Percentiles rank a stretch among this genome's conserved stretches.
phyloP scores from a whole-genome alignment of 2,329 filamentous ascomycete genomes.

The Lomentospora prolificans region DNA sequence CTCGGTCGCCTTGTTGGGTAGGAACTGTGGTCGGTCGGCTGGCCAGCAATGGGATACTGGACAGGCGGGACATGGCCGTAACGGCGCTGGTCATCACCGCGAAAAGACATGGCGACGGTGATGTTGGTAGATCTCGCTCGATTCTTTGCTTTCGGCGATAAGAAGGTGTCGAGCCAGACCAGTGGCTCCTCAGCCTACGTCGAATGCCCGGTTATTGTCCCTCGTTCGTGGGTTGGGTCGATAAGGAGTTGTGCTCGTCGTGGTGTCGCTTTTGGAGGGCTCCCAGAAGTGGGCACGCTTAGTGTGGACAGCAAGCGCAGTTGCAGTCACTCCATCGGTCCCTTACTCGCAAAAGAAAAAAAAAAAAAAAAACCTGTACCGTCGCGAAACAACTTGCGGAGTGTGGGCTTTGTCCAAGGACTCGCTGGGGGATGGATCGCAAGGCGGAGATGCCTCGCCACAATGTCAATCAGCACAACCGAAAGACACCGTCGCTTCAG shows the following conservation, averaged over 20 bases:
- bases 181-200: neutral
- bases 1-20: slow-evolving; percentile 43
- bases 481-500: neutral
- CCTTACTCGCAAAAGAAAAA: neutral
- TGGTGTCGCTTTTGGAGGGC: neutral
- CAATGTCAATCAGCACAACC: neutral
- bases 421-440: neutral
- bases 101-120: slow-evolving; percentile 46
- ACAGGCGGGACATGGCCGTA: slow-evolving; percentile 59
- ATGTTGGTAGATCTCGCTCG: neutral
- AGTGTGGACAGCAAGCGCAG: neutral
- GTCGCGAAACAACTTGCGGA: neutral
- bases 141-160: neutral
- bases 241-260: neutral
- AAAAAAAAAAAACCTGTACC: too few relatives aligned
- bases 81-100: slow-evolving; percentile 50
- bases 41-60: slow-evolving; percentile 44
- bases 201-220: neutral
- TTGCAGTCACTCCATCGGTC: neutral
- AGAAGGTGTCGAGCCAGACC: neutral
- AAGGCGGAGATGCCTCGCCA: slow-evolving; percentile 1
- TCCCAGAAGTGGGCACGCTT: neutral
- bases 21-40: slow-evolving; percentile 18
- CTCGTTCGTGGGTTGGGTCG: neutral
- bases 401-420: neutral